Evolutionary conservation across 768 basidiomycete species (phyloP), one percentile per base, ranked within the genome.

Genomic region (Termitomyces heimii): DNA sequence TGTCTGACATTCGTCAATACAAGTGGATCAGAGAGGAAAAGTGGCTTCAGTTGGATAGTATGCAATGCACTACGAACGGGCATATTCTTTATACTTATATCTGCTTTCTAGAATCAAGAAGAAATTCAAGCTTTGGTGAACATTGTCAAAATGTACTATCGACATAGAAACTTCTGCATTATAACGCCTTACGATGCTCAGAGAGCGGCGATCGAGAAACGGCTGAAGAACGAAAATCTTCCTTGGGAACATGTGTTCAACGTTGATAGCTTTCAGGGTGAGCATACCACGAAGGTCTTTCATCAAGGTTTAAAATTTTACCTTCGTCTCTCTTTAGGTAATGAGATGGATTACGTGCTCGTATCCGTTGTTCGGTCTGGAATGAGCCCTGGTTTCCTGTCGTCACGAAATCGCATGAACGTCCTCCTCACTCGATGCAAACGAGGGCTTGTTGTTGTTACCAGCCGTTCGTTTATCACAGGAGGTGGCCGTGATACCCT

Each of bases 161-260:
- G 66, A 26, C 26, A 61, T 22, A 60, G 47, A 28, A 62, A 77
- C 0, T 81, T 78, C 51, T 75, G 76, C 47, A 61, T 83, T 53
- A 80, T 83, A 45, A 82, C 81, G 2, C 81, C 79, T 0, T 83
- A 83, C 56, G 82, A 82, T 58, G 76, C 77, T 0, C 82, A 83
- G 65, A 64, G 82, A 18, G 73, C 75, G 0, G 71, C 68, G 3
- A 76, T 82, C 28, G 69, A 75, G 53, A 63, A 56, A 22, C 59
- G 56, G 6, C 65, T 82, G 28, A 71, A 76, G 47, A 58, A 40
- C 0, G 70, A 64, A 40, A 58, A 68, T 8, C 65, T 76, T 28
- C 74, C 73, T 4, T 77, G 72, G 72, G 73, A 79, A 39, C 34
- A 59, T 0, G 78, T 81, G 0, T 82, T 73, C 69, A 82, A 81